A percentile compares a stretch with the other conserved stretches of the same genome.
Evolutionary conservation across 2,329 filamentous ascomycete species (phyloP).

Genomic region (Coniochaeta pulveracea): DNA sequence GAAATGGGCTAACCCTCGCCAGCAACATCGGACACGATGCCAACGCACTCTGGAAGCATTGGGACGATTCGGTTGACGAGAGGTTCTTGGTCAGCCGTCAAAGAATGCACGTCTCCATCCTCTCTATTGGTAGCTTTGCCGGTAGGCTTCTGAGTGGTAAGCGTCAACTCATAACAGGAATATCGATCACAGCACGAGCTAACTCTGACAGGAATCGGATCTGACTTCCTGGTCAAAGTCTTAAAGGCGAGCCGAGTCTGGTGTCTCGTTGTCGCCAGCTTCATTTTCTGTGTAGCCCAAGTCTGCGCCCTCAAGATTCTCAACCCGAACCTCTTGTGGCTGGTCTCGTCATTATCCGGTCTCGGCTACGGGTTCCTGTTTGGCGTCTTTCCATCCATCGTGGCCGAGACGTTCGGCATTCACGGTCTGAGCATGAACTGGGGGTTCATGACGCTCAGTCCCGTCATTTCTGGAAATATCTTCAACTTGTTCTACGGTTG

Average conservation of each 20-base stretch:
- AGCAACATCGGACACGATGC: slow-evolving; percentile 92
- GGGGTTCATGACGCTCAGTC: slow-evolving; percentile 87
- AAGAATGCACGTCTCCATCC: slow-evolving; percentile 83
- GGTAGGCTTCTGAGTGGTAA: slow-evolving; percentile 69
- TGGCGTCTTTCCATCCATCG: slow-evolving; percentile 82
- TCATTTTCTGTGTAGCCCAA: slow-evolving; percentile 72
- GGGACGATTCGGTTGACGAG: slow-evolving; percentile 59
- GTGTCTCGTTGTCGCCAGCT: slow-evolving; percentile 71
- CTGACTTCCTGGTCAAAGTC: slow-evolving; percentile 77
- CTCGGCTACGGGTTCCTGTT: slow-evolving; percentile 90
- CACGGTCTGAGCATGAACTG: slow-evolving; percentile 87
- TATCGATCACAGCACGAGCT: neutral
- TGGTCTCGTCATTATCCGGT: slow-evolving; percentile 76
- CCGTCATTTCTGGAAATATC: slow-evolving; percentile 77
- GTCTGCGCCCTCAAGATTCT: slow-evolving; percentile 61
- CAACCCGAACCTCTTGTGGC: slow-evolving; percentile 64
- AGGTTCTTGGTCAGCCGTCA: slow-evolving; percentile 72
- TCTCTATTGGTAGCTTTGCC: slow-evolving; percentile 80
- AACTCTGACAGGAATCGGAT: slow-evolving; percentile 55
- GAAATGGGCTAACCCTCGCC: slow-evolving; percentile 7
- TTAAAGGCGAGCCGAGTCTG: slow-evolving; percentile 76
- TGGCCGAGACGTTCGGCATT: slow-evolving; percentile 85
- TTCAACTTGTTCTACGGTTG: slow-evolving; percentile 87
- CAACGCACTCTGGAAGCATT: slow-evolving; percentile 80
- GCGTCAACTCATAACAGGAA: too few relatives aligned